A percentile compares a stretch with the other conserved stretches of the same genome.
phyloP scores from a whole-genome alignment of 2,329 filamentous ascomycete species.

The Alternaria alternata region DNA sequence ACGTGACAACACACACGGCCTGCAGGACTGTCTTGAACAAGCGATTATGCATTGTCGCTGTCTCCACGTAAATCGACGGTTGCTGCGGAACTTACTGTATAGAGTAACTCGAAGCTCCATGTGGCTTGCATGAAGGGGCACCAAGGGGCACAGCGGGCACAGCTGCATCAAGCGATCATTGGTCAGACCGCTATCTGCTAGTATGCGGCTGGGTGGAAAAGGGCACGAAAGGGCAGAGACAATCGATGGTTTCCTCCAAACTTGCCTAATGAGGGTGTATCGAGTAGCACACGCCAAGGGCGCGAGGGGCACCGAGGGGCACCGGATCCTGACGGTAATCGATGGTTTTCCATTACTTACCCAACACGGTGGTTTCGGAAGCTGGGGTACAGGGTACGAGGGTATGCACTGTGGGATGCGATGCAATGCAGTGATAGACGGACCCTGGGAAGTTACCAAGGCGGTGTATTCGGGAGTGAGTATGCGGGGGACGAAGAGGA shows the following conservation, averaged over 20 bases:
- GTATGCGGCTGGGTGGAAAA: constrained; percentile 1
- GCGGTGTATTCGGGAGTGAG: not conserved
- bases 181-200: not conserved
- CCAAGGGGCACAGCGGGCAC: constrained; percentile 2
- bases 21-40: not conserved
- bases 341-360: not conserved
- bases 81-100: not conserved
- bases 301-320: not conserved
- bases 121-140: constrained; percentile 1
- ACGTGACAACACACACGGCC: not conserved
- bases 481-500: constrained; percentile 1
- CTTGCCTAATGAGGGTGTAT: not conserved
- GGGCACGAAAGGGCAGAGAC: constrained; percentile 10
- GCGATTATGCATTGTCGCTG: not conserved
- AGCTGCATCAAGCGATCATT: not conserved
- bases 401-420: not conserved
- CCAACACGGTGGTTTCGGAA: not conserved
- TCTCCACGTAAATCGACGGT: not conserved
- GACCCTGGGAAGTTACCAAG: not conserved
- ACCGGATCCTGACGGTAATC: not conserved
- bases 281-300: not conserved
- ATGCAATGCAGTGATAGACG: not conserved
- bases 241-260: not conserved
- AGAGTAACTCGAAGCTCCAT: not conserved
- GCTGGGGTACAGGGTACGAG: not conserved